Base-by-base conservation (phyloP, 768 basidiomycete genomes). In the Obba rivulosa region DNA sequence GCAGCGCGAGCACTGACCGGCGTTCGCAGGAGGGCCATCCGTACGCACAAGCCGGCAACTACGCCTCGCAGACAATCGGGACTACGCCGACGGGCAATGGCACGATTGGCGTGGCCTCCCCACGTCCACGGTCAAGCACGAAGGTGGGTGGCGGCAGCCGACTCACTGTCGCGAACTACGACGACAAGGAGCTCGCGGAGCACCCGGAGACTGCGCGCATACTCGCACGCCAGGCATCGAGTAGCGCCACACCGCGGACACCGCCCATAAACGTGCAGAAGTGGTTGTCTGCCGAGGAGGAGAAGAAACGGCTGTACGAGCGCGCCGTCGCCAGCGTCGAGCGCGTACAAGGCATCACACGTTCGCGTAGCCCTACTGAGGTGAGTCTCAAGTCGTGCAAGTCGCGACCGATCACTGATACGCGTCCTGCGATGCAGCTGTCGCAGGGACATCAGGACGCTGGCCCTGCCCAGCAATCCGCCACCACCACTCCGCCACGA, bases 261-360 rank as follows among this genome's bases (percentile, higher is more conserved):
- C 10, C 49, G 10, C 36, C 45, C 10, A 31, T 37, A 31, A 37
- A 31, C 28, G 28, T 13, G 13, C 28, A 17, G 17, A 39, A 49
- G 14, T 63, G 62, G 63, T 20, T 52, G 2, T 63, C 61, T 2
- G 76, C 75, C 3, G 77, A 74, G 53, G 67, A 75, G 39, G 76
- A 78, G 51, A 78, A 78, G 62, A 63, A 54, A 49, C 43, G 56
- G 35, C 48, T 72, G 38, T 69, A 75, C 34, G 69, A 75, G 23
- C 63, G 50, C 34, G 75, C 74, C 0, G 64, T 68, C 45, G 70
- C 61, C 3, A 65, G 46, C 43, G 74, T 74, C 24, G 65, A 71
- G 41, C 60, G 61, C 34, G 60, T 69, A 11, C 74, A 76, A 37
- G 69, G 69, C 16, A 47, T 57, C 14, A 56, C 57, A 28, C 62